Base-by-base conservation (phyloP, 805 yeast genomes). In the Zygosaccharomyces siamensis region DNA sequence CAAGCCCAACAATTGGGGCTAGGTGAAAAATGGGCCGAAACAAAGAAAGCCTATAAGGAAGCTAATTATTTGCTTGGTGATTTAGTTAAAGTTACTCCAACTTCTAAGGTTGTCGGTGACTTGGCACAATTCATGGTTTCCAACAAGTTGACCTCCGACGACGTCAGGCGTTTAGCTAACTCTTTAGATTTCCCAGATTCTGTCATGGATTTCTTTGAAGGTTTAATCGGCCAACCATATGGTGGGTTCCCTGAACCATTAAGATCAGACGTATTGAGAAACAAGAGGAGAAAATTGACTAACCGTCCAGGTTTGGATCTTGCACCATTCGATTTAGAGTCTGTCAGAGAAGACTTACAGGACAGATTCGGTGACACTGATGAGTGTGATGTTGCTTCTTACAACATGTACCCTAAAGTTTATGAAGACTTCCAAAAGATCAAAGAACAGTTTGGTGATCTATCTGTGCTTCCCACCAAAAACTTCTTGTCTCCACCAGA, bases 161-260 rank as follows among this genome's bases (percentile, higher is more conserved):
- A 93, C 64, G 95, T 93, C 54, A 77, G 75, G 67, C 83, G 84
- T 67, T 80, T 93, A 59, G 99, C 99, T 3, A 73, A 81, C 47
- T 87, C 89, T 49, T 79, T 93, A 61, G 99, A 93, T 72, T 92
- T 93, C 96, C 99, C 99, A 55, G 97, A 86, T 66, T 92, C 98
- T 18, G 97, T 93, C 14, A 79, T 93, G 68, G 99, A 93, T 72
- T 93, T 93, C 81, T 89, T 93, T 79, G 96, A 93, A 76, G 99
- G 99, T 62, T 79, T 93, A 69, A 93, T 93, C 87, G 99, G 99
- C 68, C 93, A 93, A 58, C 99, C 99, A 64, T 89, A 88, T 68
- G 99, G 99, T 59, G 99, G 99, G 7, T 93, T 93, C 96, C 99
- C 99, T 51, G 99, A 93, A 74, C 99, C 99, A 35, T 77, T 93